Percentiles rank a stretch among this genome's conserved stretches.
phyloP scores from a whole-genome alignment of 345 rosid species.

The Salix caprea region DNA sequence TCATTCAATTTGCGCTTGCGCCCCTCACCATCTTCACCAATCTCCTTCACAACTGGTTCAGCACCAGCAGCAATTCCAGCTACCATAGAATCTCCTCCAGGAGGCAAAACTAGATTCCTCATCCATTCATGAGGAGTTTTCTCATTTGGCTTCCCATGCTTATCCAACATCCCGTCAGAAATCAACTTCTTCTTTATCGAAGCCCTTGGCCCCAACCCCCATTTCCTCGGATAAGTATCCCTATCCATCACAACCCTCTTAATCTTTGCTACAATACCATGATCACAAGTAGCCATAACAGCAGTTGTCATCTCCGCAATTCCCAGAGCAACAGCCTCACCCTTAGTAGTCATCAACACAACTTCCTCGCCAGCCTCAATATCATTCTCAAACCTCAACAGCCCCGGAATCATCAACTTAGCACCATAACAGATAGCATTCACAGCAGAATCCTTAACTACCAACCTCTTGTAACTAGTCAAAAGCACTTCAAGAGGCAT shows the following conservation, averaged over 20 bases:
- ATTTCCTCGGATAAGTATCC: slow-evolving; percentile 91
- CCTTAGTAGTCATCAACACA: slow-evolving; percentile 92
- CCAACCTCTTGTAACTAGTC: slow-evolving; percentile 90
- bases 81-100: slow-evolving; percentile 68
- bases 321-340: slow-evolving; percentile 89
- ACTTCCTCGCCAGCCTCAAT: slow-evolving; percentile 84
- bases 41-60: slow-evolving; percentile 2
- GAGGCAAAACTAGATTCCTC: slow-evolving; percentile 66
- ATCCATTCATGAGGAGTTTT: slow-evolving; percentile 74
- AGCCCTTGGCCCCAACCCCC: slow-evolving; percentile 94
- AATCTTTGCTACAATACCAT: slow-evolving; percentile 92
- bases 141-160: slow-evolving; percentile 84
- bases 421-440: slow-evolving; percentile 97
- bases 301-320: slow-evolving; percentile 98
- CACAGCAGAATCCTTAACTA: slow-evolving; percentile 88
- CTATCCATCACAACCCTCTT: slow-evolving; percentile 98
- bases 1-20: slow-evolving; percentile 57
- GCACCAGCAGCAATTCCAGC: slow-evolving; percentile 65
- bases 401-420: slow-evolving; percentile 84
- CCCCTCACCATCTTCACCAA: slow-evolving; percentile 34
- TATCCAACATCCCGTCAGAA: slow-evolving; percentile 75
- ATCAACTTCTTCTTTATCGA: slow-evolving; percentile 82
- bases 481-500: slow-evolving; percentile 87
- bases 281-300: slow-evolving; percentile 91
- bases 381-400: slow-evolving; percentile 87